Base-by-base conservation (phyloP, 176 grass and related monocot species). In the Lolium perenne region DNA sequence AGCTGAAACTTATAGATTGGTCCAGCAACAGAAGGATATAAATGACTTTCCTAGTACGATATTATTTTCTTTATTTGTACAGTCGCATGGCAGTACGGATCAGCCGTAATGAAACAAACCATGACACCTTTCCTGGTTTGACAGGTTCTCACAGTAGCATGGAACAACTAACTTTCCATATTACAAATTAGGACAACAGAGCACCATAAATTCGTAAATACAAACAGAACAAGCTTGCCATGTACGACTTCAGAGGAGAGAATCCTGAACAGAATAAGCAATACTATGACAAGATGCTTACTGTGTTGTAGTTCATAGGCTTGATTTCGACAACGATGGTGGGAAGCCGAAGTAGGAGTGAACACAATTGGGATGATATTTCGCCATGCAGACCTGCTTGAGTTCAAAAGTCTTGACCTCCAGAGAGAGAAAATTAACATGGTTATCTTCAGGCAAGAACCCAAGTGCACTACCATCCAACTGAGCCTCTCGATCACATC, bases 401-500 rank as follows among this genome's bases (percentile, higher is more conserved):
- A 81, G 47, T 46, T 75, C n/a, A 15, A 48, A 26, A 65, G 85
- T 75, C 32, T 55, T 81, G 6, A 55, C 22, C 15, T 87, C 47
- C 14, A 81, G 20, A 1, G n/a, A 63, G 22, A 80, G 23, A 16
- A 38, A 70, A 15, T 71, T 76, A 35, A 8, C 10, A 16, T 6
- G 15, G n/a, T 22, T 16, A 74, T 74, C 45, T 21, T 16, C 2
- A 0, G 45, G 45, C 0, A 12, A 2, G 49, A 12, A 18, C 25
- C 10, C 32, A 7, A 0, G 1, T 18, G 58, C 8, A 13, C 10
- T 20, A 13, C 2, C 6, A 38, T 43, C 59, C 16, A 17, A 6
- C 41, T 12, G 38, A 60, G 7, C 10, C 49, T 48, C 11, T 13
- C 40, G 40, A 6, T 41, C 18, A 8, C 18, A 58, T 29, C 17